Conservation (phyloP, 768 basidiomycete species). For the Macrolepiota fuliginosa region DNA sequence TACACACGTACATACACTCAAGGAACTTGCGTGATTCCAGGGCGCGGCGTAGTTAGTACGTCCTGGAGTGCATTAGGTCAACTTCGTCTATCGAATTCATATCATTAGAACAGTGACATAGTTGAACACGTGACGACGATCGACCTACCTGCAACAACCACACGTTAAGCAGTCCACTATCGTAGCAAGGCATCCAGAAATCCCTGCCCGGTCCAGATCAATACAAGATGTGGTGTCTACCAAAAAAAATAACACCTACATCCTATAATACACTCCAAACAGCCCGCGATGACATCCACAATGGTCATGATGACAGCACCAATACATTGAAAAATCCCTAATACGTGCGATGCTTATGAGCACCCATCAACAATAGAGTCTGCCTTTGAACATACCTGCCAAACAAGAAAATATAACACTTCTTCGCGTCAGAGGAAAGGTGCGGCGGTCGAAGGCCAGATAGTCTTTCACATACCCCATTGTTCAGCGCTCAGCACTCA, state of each 20-base stretch:
- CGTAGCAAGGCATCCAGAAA: constrained; percentile 37
- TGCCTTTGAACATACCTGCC: constrained; percentile 20
- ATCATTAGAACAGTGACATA: neutral
- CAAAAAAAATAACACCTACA: constrained; percentile 26
- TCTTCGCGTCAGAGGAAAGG: neutral
- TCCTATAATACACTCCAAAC: constrained; percentile 45
- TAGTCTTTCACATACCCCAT: constrained; percentile 3
- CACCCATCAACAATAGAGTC: neutral
- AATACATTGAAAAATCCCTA: constrained; percentile 42
- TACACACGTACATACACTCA: too few species aligned
- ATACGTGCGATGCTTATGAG: neutral
- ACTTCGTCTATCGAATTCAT: neutral
- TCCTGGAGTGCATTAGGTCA: too few species aligned
- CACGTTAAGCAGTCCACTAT: constrained; percentile 44
- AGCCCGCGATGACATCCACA: constrained; percentile 36
- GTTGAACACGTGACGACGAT: constrained; percentile 8
- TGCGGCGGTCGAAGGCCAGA: neutral
- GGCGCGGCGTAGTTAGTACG: too few species aligned
- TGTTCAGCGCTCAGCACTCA: neutral
- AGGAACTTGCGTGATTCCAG: too few species aligned
- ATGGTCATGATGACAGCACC: constrained; percentile 39
- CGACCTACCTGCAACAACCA: constrained; percentile 38
- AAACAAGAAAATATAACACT: constrained; percentile 29
- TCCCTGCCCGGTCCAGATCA: constrained; percentile 26
- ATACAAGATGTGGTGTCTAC: too few species aligned